Conservation (phyloP, 2,329 filamentous ascomycete species). For the Aspergillus sp. region DNA sequence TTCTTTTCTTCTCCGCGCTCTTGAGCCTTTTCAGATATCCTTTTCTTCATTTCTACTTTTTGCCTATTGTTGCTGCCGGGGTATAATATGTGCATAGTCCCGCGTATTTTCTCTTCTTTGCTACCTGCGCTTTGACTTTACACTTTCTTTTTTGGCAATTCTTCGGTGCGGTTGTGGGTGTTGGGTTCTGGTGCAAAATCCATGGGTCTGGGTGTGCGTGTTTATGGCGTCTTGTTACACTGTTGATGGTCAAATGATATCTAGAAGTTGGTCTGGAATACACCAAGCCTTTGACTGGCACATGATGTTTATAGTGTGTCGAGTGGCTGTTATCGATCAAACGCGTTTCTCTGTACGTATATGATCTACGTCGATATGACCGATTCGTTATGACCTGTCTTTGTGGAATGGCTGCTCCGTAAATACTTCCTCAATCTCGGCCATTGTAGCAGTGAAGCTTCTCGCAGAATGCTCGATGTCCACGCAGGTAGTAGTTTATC, state of each 20-base stretch:
- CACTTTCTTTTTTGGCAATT: slow-evolving; percentile 16
- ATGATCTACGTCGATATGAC: slow-evolving; percentile 29
- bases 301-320: not conserved
- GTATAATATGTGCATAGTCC: slow-evolving; percentile 21
- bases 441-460: too few species aligned
- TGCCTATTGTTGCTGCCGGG: slow-evolving; percentile 15
- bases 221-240: slow-evolving; percentile 30
- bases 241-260: slow-evolving; percentile 24
- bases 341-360: slow-evolving; percentile 23
- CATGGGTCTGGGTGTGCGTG: slow-evolving; percentile 25
- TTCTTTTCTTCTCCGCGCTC: slow-evolving; percentile 5
- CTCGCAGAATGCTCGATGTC: too few species aligned
- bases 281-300: slow-evolving; percentile 18
- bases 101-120: slow-evolving; percentile 18
- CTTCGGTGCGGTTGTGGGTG: slow-evolving; percentile 16
- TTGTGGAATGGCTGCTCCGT: too few species aligned
- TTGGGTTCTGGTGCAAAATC: slow-evolving; percentile 26
- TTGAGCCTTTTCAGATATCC: slow-evolving; percentile 17
- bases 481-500: too few species aligned
- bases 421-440: too few species aligned
- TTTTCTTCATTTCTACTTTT: slow-evolving; percentile 8
- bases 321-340: slow-evolving; percentile 12
- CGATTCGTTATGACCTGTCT: slow-evolving; percentile 20
- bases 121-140: slow-evolving; percentile 16
- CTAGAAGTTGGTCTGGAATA: slow-evolving; percentile 23